Evolutionary conservation across 2,329 filamentous ascomycete species (phyloP).

Genomic region (Fusarium sp.): DNA sequence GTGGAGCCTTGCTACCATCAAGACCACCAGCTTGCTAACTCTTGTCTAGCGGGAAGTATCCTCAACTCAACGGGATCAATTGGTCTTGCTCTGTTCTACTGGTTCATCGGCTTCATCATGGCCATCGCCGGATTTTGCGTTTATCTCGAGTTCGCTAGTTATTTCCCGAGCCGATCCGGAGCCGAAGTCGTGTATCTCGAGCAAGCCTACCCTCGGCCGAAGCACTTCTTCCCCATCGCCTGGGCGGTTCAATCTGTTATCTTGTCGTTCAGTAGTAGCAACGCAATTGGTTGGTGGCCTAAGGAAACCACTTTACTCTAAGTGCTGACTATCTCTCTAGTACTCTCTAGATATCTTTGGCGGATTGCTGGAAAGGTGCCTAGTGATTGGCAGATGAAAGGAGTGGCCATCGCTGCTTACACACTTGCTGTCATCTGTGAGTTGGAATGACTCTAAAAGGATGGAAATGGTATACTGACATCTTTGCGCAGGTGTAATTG

Average conservation of each 20-base stretch:
- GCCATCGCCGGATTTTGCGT: slow-evolving; percentile 69
- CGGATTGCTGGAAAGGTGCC: slow-evolving; percentile 66
- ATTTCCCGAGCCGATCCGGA: slow-evolving; percentile 77
- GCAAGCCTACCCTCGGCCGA: slow-evolving; percentile 75
- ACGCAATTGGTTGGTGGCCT: slow-evolving; percentile 63
- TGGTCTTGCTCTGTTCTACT: slow-evolving; percentile 74
- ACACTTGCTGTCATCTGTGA: slow-evolving; percentile 70
- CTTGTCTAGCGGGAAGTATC: slow-evolving; percentile 57
- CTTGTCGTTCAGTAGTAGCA: slow-evolving; percentile 76
- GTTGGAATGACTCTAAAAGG: slow-evolving; percentile 36
- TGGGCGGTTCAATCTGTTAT: slow-evolving; percentile 76
- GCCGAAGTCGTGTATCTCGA: slow-evolving; percentile 78
- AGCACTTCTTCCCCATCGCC: slow-evolving; percentile 74
- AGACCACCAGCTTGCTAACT: slow-evolving; percentile 56
- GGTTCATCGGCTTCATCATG: slow-evolving; percentile 74
- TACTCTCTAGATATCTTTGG: slow-evolving; percentile 75
- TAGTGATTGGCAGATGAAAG: slow-evolving; percentile 76
- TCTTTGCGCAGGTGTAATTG: slow-evolving; percentile 56
- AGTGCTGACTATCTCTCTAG: slow-evolving; percentile 53
- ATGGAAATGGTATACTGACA: slow-evolving; percentile 62
- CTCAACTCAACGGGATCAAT: slow-evolving; percentile 73
- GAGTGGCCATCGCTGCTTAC: slow-evolving; percentile 75
- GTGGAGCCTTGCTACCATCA: too few species aligned
- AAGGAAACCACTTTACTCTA: slow-evolving; percentile 52
- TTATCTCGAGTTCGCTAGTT: slow-evolving; percentile 75